Base-by-base conservation (phyloP, 176 grass and related monocot genomes). In the Triticum dicoccoides region DNA sequence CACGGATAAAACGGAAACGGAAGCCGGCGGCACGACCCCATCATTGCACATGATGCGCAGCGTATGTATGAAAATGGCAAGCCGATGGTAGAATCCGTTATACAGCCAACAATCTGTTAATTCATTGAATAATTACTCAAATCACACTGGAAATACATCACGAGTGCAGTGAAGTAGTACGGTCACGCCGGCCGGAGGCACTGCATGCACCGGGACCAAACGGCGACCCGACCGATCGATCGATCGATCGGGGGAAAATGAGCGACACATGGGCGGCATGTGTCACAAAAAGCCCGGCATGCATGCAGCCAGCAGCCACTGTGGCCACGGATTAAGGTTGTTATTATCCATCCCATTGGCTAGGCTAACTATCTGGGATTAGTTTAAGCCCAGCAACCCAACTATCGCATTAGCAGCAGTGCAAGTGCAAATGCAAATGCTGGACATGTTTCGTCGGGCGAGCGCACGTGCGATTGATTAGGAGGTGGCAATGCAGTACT, bases 401-500 rank as follows among this genome's bases (percentile, higher is more conserved):
- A 87, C 67, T 68, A 3, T 84, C 80, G 75, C 80, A 51, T 3
- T 80, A 54, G 76, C 25, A 75, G 45, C 30, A 23, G 21, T 61
- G 82, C 39, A 11, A 18, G 9, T 41, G 39, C 39, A 25, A 25
- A 25, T 25, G 25, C 25, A 15, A 17, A 52, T 33, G 83, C 14
- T 3, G 29, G 12, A 49, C 45, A 49, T 49, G 45, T 49, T 49
- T 47, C 13, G 44, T 47, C 25, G 13, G 14, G 3, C 30, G 65
- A 34, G 35, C 32, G 66, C 68, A n/a, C 27, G 80, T 39, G 76
- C 42, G 1, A 39, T 64, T 29, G 1, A 52, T 59, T 61, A 92
- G 71, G 89, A 91, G 24, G 89, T 91, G 90, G 94, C 90, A 86
- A 99, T 89, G 94, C 92, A 99, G 86, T 92, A 99, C 32, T 85